These are phyloP conservation scores for Chaetomiaceae sp. DNA, from an alignment of 2,329 filamentous ascomycete genomes.

Conservation along the genomic window DNA sequence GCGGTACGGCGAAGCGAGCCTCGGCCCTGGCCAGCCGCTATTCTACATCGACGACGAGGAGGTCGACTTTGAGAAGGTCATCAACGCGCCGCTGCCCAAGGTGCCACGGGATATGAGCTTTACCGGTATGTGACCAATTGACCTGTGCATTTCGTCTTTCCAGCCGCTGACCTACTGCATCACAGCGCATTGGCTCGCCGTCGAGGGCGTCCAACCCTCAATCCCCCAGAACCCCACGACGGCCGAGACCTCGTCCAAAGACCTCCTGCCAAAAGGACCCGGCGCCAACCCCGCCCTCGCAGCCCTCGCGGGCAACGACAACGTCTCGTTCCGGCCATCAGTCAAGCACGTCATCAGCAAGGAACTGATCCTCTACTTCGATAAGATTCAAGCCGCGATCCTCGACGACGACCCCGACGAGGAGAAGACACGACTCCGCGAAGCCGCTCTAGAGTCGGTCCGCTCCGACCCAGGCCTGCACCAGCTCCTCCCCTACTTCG, in stretches of 20 bases:
- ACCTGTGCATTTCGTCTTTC: background rate
- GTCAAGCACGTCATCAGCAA: constrained; percentile 96
- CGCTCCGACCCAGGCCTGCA: constrained; percentile 88
- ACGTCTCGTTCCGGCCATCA: constrained; percentile 76
- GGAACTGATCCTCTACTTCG: constrained; percentile 94
- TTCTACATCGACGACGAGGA: constrained; percentile 99
- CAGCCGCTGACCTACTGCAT: constrained; percentile 9
- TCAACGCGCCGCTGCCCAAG: constrained; percentile 92
- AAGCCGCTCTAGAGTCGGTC: constrained; percentile 80
- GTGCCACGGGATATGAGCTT: constrained; percentile 90
- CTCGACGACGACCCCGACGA: constrained; percentile 85
- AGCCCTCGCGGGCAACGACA: constrained; percentile 78
- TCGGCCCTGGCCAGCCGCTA: constrained; percentile 88
- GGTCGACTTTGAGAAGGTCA: constrained; percentile 97
- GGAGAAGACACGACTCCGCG: constrained; percentile 64
- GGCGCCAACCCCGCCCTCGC: constrained; percentile 82
- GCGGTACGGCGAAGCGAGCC: constrained; percentile 86
- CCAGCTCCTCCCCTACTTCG: constrained; percentile 93
- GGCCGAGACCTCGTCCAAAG: constrained; percentile 75
- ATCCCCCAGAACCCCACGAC: constrained; percentile 95
- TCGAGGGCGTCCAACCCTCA: constrained; percentile 93
- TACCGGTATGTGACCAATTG: constrained; percentile 61
- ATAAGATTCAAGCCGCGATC: constrained; percentile 86
- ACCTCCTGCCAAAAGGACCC: constrained; percentile 84
- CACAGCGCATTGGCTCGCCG: constrained; percentile 90